Evolutionary conservation across 2,329 filamentous ascomycete genomes (phyloP).

Genomic region (Epichloe gansuensis): DNA sequence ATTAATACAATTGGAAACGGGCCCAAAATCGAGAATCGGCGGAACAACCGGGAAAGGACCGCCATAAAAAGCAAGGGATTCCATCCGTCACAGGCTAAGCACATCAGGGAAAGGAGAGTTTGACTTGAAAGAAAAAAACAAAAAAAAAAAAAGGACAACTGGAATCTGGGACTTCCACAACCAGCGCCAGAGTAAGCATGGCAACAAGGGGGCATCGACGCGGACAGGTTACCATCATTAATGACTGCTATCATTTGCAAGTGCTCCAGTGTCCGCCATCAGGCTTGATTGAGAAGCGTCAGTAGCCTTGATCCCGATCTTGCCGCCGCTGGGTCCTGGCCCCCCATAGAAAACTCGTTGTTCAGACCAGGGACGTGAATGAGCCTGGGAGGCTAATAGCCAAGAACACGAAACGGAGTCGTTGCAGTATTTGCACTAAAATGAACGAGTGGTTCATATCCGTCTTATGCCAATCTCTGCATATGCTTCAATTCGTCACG

Average conservation of each 20-base stretch:
- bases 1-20: too few species aligned
- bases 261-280: neutral
- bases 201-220: neutral
- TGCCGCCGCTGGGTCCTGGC: neutral
- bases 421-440: too few species aligned
- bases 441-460: neutral
- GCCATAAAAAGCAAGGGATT: too few species aligned
- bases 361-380: neutral
- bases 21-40: too few species aligned
- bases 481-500: neutral
- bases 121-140: too few species aligned
- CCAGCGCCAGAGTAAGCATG: too few species aligned
- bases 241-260: neutral
- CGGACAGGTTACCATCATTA: neutral
- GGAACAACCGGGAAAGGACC: too few species aligned
- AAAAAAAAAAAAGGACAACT: too few species aligned
- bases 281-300: neutral
- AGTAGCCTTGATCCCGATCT: constrained; percentile 1
- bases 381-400: neutral
- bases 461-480: neutral
- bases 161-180: too few species aligned
- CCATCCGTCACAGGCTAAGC: too few species aligned
- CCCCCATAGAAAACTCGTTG: neutral
- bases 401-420: too few species aligned
- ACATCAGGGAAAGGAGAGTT: too few species aligned